phyloP scores from a whole-genome alignment of 2,329 filamentous ascomycete genomes.

The Cytospora piceicola region DNA sequence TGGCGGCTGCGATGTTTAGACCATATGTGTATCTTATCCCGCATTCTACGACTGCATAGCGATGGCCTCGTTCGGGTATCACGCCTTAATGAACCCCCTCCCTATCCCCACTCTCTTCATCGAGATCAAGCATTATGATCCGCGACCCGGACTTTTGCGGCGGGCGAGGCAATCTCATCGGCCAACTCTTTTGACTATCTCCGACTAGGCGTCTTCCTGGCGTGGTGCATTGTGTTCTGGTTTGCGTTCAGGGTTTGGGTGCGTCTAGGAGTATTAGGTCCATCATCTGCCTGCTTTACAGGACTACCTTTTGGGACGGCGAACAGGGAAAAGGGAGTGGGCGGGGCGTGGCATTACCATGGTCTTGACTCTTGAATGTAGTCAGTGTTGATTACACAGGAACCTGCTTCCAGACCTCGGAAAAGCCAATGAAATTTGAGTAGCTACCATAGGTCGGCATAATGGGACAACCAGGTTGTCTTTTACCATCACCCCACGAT shows the following conservation, averaged over 20 bases:
- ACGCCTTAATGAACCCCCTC: conserved; percentile 17
- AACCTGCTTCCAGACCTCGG: not conserved
- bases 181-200: conserved; percentile 7
- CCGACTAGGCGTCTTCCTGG: conserved; percentile 25
- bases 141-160: conserved; percentile 1
- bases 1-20: conserved; percentile 27
- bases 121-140: conserved; percentile 8
- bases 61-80: conserved; percentile 30
- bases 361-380: conserved; percentile 8
- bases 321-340: not conserved
- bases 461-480: conserved; percentile 15
- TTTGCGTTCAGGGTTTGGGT: conserved; percentile 15
- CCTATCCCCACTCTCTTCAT: conserved; percentile 5
- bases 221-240: conserved; percentile 23
- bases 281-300: conserved; percentile 3
- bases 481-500: not conserved
- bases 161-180: conserved; percentile 1
- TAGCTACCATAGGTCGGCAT: conserved; percentile 24
- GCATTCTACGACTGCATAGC: conserved; percentile 38
- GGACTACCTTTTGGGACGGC: conserved; percentile 16
- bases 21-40: conserved; percentile 36
- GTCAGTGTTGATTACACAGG: conserved; percentile 9
- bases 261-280: conserved; percentile 12
- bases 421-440: conserved; percentile 12
- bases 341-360: conserved; percentile 9